Evolutionary conservation across 148 eudicot species (phyloP).

Genomic region (Simmondsia chinensis): DNA sequence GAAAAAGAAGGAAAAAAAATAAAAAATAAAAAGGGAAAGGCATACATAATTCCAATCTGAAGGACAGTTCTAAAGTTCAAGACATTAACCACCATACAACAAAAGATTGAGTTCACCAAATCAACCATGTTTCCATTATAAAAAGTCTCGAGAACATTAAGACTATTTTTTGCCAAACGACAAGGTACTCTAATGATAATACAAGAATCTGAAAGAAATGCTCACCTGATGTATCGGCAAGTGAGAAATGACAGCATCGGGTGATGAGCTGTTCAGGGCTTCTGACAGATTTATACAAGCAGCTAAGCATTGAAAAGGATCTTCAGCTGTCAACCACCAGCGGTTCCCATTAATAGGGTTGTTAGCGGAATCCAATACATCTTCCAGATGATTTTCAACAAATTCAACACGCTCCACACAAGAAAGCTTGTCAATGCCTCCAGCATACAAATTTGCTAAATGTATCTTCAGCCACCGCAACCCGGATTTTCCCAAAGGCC

Average conservation of each 20-base stretch:
- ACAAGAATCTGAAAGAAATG: neutral
- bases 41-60: too few species aligned
- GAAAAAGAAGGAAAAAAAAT: too few species aligned
- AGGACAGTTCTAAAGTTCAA: too few species aligned
- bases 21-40: too few species aligned
- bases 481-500: conserved; percentile 75
- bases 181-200: conserved; percentile 2
- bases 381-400: conserved; percentile 56
- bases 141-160: too few species aligned
- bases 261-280: conserved; percentile 64
- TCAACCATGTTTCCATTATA: too few species aligned
- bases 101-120: too few species aligned
- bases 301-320: conserved; percentile 93
- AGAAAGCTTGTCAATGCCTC: conserved; percentile 75
- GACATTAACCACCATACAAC: too few species aligned
- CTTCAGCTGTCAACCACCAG: conserved; percentile 92
- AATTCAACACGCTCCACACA: conserved; percentile 67
- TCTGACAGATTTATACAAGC: conserved; percentile 76
- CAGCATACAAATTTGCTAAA: conserved; percentile 73
- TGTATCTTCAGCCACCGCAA: conserved; percentile 80
- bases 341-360: conserved; percentile 59
- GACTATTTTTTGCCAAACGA: too few species aligned
- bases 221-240: conserved; percentile 86
- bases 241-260: conserved; percentile 56
- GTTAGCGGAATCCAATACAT: conserved; percentile 68